A percentile compares a stretch with the other conserved stretches of the same genome.
Evolutionary conservation across 2,329 filamentous ascomycete genomes (phyloP).

Genomic region (Fusarium zealandicum): DNA sequence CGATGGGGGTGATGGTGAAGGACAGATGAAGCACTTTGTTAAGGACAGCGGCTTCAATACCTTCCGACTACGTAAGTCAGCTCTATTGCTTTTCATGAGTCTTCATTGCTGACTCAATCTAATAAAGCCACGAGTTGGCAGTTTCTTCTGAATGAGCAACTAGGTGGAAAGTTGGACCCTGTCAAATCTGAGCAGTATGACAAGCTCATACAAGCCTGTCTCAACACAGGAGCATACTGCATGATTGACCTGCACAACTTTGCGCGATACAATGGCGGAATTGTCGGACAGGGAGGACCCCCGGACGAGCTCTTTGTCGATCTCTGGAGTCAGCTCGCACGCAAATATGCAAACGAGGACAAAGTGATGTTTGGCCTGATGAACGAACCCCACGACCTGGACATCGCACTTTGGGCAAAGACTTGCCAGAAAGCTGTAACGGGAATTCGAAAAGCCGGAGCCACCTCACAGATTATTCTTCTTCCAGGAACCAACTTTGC

Average conservation of each 20-base stretch:
- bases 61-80: conserved; percentile 57
- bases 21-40: conserved; percentile 65
- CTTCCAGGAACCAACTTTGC: conserved; percentile 68
- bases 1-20: conserved; percentile 50
- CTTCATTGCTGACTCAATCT: conserved; percentile 1
- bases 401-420: conserved; percentile 64
- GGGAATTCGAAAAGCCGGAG: conserved; percentile 70
- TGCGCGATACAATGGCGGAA: conserved; percentile 66
- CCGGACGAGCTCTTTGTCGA: conserved; percentile 63
- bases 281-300: conserved; percentile 72
- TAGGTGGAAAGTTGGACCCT: conserved; percentile 58
- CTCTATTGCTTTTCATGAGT: neutral
- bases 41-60: conserved; percentile 60
- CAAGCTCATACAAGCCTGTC: conserved; percentile 62
- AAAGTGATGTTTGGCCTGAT: conserved; percentile 69
- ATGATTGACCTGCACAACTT: conserved; percentile 67
- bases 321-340: conserved; percentile 66
- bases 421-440: conserved; percentile 69
- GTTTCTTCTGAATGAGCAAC: conserved; percentile 60
- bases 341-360: conserved; percentile 62
- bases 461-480: conserved; percentile 66
- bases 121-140: conserved; percentile 58
- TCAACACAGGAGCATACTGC: conserved; percentile 63
- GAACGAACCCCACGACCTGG: conserved; percentile 72
- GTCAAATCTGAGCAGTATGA: conserved; percentile 61